Base-by-base conservation (phyloP, 169 alveolate genomes). In the Plasmodium coatneyi region DNA sequence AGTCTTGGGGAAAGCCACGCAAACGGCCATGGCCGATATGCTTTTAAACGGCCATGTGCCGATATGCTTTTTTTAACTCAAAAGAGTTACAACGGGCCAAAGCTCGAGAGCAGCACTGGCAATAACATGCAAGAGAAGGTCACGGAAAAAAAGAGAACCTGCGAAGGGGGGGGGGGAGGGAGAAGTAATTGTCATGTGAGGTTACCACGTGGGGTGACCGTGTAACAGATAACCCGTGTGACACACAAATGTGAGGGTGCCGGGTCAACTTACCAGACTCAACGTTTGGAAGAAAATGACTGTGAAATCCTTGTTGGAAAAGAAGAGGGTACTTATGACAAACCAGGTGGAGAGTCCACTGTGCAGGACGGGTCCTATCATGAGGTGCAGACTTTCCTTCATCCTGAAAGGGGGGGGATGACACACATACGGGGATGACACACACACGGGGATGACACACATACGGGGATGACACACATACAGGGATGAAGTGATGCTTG, bases 301-400 rank as follows among this genome's bases (percentile, higher is more conserved):
- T 10, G 96, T 93, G 32, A 96, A 96, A 83, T 95, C 96, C 46
- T 95, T 95, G 84, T 96, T 95, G 3, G 97, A 91, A 46, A 95
- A 95, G n/a, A 96, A 96, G 32, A 97, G 71, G 49, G 96, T 95
- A 19, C 96, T 80, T 54, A 97, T 97, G 43, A 96, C 97, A 39
- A 95, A 96, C 94, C 95, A 96, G 28, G 98, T 97, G 39, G 98
- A 96, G 86, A 97, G 60, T n/a, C 97, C 96, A 4, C 98, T 97
- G 82, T 97, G 97, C 41, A 95, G 71, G 19, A 97, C 92, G n/a
- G 98, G 98, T 36, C 95, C 96, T 41, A 97, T 96, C 89, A 97
- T 96, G 28, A 97, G 93, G 79, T 96, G 96, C 43, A 97, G 94
- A 3, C 98, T 96, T 76, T 97, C 98, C 87, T 96, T 91, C 86